A percentile compares a stretch with the other conserved stretches of the same genome.
Evolutionary conservation across 2,329 filamentous ascomycete species (phyloP).

Genomic region (Fusarium odoratissimum): DNA sequence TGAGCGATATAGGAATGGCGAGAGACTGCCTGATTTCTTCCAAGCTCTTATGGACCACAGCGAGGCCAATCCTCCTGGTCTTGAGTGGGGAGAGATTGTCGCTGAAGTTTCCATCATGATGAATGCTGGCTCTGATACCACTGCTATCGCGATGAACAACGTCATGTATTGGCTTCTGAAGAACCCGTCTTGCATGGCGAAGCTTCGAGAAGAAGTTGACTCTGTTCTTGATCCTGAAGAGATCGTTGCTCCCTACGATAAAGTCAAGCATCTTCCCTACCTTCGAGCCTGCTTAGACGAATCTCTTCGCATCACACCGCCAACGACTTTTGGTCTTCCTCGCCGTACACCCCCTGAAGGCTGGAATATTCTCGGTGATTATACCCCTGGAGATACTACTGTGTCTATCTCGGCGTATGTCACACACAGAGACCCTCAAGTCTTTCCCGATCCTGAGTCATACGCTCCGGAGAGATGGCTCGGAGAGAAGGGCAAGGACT

Average conservation of each 20-base stretch:
- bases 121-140: slow-evolving; percentile 63
- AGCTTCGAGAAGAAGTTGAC: slow-evolving; percentile 59
- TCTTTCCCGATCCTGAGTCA: slow-evolving; percentile 54
- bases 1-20: slow-evolving; percentile 51
- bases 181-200: slow-evolving; percentile 54
- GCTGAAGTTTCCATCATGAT: slow-evolving; percentile 67
- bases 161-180: slow-evolving; percentile 64
- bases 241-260: slow-evolving; percentile 60
- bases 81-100: slow-evolving; percentile 69
- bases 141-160: slow-evolving; percentile 61
- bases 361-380: slow-evolving; percentile 47
- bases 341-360: slow-evolving; percentile 47
- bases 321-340: slow-evolving; percentile 44
- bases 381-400: slow-evolving; percentile 51
- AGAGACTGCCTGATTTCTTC: slow-evolving; percentile 70
- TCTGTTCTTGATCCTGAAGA: slow-evolving; percentile 56
- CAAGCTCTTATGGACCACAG: slow-evolving; percentile 63
- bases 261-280: slow-evolving; percentile 63
- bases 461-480: slow-evolving; percentile 58
- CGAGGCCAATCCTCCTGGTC: slow-evolving; percentile 49
- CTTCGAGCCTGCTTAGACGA: slow-evolving; percentile 65
- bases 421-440: slow-evolving; percentile 52
- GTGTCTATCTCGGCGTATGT: slow-evolving; percentile 54
- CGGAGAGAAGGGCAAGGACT: slow-evolving; percentile 47
- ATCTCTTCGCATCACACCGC: slow-evolving; percentile 50